A percentile compares a stretch with the other conserved stretches of the same genome.
phyloP scores from a whole-genome alignment of 2,329 filamentous ascomycete species.

The Periglandula ipomoeae region DNA sequence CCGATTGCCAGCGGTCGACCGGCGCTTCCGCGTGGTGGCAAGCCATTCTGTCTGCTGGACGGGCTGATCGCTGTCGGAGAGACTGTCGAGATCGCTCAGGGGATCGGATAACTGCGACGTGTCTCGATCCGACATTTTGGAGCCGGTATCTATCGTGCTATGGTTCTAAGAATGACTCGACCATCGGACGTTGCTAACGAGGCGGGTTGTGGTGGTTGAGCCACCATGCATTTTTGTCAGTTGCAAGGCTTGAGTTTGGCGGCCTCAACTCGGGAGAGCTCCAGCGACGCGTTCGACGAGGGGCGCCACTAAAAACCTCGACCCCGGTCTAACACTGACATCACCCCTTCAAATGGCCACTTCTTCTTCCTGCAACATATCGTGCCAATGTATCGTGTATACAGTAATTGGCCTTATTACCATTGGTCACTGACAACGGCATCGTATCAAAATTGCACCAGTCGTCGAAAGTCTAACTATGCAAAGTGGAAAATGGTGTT shows the following conservation, averaged over 20 bases:
- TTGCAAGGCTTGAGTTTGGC: not conserved
- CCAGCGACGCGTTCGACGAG: not conserved
- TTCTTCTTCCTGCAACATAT: too few relatives aligned
- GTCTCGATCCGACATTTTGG: conserved; percentile 22
- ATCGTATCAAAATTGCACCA: too few relatives aligned
- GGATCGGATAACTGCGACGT: conserved; percentile 22
- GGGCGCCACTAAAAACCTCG: not conserved
- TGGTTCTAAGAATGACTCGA: not conserved
- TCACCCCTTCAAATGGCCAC: not conserved
- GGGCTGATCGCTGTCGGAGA: conserved; percentile 27
- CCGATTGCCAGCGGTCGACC: conserved; percentile 75
- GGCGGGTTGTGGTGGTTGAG: not conserved
- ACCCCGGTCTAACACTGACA: not conserved
- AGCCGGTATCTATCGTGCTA: conserved; percentile 20
- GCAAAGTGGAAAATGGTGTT: too few relatives aligned
- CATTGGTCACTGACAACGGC: too few relatives aligned
- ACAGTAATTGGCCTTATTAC: too few relatives aligned
- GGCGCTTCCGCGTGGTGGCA: conserved; percentile 62
- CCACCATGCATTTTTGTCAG: not conserved
- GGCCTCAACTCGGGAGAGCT: not conserved
- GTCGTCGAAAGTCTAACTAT: too few relatives aligned
- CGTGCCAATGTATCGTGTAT: too few relatives aligned
- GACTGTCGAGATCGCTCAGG: conserved; percentile 17
- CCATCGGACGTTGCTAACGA: not conserved
- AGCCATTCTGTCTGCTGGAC: conserved; percentile 52